These are phyloP conservation scores for Polyplosphaeria fusca DNA, from an alignment of 495 filamentous ascomycete species.

Conservation along the genomic window DNA sequence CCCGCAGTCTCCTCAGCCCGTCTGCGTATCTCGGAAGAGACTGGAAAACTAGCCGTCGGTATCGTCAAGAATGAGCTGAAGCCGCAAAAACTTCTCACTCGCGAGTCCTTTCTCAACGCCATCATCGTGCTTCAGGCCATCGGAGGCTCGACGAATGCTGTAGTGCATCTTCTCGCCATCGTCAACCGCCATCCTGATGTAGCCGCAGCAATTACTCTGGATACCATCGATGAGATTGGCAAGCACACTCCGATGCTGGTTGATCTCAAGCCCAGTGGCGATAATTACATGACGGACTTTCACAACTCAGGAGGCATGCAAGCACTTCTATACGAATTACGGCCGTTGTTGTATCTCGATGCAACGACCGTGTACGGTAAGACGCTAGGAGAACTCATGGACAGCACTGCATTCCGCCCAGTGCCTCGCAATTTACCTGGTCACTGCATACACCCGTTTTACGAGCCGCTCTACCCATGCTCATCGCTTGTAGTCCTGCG, in stretches of 20 bases:
- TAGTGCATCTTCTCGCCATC: conserved; percentile 63
- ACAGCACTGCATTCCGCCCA: no score
- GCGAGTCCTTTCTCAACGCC: conserved; percentile 63
- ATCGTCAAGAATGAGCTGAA: conserved; percentile 43
- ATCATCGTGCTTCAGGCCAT: conserved; percentile 67
- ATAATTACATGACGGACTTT: conserved; percentile 71
- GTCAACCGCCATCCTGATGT: conserved; percentile 39
- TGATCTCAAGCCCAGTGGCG: conserved; percentile 65
- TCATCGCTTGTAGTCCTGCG: no score
- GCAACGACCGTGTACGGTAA: no score
- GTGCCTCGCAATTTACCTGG: no score
- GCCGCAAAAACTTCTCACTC: conserved; percentile 57
- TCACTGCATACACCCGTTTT: no score
- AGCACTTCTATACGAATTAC: conserved; percentile 53
- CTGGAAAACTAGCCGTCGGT: conserved; percentile 55
- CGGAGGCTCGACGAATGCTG: conserved; percentile 65
- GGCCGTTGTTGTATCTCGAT: no score
- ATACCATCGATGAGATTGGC: conserved; percentile 60
- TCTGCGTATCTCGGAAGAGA: conserved; percentile 61
- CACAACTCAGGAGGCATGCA: conserved; percentile 66
- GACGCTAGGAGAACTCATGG: no score
- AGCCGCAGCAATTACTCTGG: conserved; percentile 53
- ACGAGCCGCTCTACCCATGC: no score
- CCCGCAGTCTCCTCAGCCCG: conserved; percentile 64
- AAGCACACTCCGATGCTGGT: conserved; percentile 58